Evolutionary conservation across 2,329 filamentous ascomycete genomes (phyloP), one percentile per base, ranked within the genome.

Genomic region (Diplodia intermedia): DNA sequence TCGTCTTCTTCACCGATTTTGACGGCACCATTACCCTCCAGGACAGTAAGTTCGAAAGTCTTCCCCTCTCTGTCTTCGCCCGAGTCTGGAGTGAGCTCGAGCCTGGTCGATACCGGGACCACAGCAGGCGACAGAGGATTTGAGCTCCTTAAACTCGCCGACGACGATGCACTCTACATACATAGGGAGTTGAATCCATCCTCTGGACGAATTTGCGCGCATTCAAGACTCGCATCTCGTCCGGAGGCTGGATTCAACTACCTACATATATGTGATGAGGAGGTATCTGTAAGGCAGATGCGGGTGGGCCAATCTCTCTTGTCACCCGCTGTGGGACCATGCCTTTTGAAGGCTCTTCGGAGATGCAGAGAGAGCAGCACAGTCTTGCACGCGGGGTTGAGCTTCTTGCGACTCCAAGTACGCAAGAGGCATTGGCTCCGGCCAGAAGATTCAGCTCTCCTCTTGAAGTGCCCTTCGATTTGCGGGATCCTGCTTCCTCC

Each of bases 1-100:
- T 92, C 84, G 94, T 99, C 84, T 97, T 99, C 87, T 98, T 98
- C 85, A 97, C 94, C 73, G 95, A 99, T 82, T 98, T 98, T 78
- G 95, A 99, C 81, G 95, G 95, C 75, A 98, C 94, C 66, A 94
- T 97, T 78, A 97, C 94, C 60, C 86, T 89, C 68, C 83, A 88
- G 75, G 88, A 90, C 79, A 89, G 86, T 86, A 75, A 76, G 84
- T 82, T 60, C 67, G 69, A 65, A 69, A 49, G 49, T 55, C 57
- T 52, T 55, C 52, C 55, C 57, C 67, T 57, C 47, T 23, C 52
- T 65, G 43, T 67, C 4, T 18, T 9, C 14, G 33, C 2, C 31
- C 12, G 15, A 18, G 56, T 29, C 36, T n/a, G 54, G 43, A 53
- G 69, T 49, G 20, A 15, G 20, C 36, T 7, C 12, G 49, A 29